These are phyloP conservation scores for Sclerotinia borealis DNA, from an alignment of 2,329 filamentous ascomycete genomes.

Conservation along the genomic window DNA sequence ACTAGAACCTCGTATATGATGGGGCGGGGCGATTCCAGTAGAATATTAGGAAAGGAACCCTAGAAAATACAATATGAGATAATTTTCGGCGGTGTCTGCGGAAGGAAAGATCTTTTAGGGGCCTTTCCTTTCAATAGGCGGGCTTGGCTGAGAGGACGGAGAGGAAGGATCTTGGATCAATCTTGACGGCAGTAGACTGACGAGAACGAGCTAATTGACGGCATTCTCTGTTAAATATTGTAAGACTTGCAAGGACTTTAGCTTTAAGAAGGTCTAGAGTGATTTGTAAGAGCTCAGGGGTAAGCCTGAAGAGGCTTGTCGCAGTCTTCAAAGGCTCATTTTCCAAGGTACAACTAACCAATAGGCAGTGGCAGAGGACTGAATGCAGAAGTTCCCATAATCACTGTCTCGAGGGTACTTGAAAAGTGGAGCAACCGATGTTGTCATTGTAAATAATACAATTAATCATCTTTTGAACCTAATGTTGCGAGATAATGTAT, in stretches of 20 bases:
- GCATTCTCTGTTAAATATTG: background rate
- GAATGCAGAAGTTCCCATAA: background rate
- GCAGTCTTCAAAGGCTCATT: background rate
- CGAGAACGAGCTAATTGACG: background rate
- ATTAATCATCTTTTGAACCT: no score
- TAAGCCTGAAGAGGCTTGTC: background rate
- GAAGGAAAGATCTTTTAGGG: background rate
- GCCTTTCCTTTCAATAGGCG: no score
- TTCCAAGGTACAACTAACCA: background rate
- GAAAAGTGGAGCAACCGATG: background rate
- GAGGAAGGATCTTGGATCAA: no score
- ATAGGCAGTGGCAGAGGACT: background rate
- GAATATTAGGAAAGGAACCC: background rate
- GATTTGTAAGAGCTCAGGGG: background rate
- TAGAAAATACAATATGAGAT: no score
- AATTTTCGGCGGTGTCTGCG: no score
- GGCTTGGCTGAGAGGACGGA: no score
- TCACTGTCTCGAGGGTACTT: background rate
- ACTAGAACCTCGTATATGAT: background rate
- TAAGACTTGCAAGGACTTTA: background rate
- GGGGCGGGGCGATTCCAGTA: background rate
- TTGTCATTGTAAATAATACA: no score
- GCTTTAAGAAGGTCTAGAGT: background rate
- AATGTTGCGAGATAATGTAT: no score
- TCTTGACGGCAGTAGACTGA: background rate